Percentiles rank a stretch among this genome's conserved stretches.
Evolutionary conservation across 495 filamentous ascomycete species (phyloP).

Genomic region (Bacidia rubella): DNA sequence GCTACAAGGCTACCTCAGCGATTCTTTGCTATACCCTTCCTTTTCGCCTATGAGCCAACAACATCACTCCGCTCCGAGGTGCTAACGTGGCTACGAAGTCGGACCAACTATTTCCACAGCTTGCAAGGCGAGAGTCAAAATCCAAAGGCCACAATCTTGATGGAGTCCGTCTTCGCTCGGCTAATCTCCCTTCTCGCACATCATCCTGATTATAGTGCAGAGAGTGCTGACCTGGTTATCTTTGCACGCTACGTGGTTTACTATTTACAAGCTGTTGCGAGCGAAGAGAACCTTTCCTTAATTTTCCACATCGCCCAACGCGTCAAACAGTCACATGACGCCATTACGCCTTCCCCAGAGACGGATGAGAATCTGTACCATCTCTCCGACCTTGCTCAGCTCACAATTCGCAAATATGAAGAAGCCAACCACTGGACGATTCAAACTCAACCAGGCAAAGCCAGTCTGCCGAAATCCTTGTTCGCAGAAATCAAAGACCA

Average conservation of each 20-base stretch:
- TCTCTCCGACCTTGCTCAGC: constrained; percentile 77
- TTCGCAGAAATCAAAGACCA: constrained; percentile 64
- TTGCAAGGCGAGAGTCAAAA: constrained; percentile 21
- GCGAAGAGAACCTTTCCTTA: constrained; percentile 69
- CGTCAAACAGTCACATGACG: constrained; percentile 80
- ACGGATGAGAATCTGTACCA: constrained; percentile 53
- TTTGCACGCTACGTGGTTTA: constrained; percentile 78
- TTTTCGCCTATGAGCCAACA: constrained; percentile 80
- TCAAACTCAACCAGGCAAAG: constrained; percentile 68
- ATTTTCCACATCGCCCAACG: constrained; percentile 89
- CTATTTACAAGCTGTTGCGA: constrained; percentile 73
- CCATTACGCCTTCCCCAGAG: constrained; percentile 37
- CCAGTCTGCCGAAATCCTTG: constrained; percentile 62
- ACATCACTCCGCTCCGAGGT: constrained; percentile 51
- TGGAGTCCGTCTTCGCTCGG: constrained; percentile 77
- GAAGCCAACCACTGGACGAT: constrained; percentile 45
- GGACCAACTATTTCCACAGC: constrained; percentile 36
- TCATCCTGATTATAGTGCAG: constrained; percentile 75
- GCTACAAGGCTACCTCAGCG: constrained; percentile 53
- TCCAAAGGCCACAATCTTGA: constrained; percentile 38
- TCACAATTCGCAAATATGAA: constrained; percentile 69
- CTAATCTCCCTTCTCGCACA: constrained; percentile 81
- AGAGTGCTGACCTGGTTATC: constrained; percentile 57
- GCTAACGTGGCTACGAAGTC: constrained; percentile 78
- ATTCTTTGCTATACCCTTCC: constrained; percentile 78